Evolutionary conservation across 805 yeast species (phyloP).

Genomic region (Monosporozyma aerobia): DNA sequence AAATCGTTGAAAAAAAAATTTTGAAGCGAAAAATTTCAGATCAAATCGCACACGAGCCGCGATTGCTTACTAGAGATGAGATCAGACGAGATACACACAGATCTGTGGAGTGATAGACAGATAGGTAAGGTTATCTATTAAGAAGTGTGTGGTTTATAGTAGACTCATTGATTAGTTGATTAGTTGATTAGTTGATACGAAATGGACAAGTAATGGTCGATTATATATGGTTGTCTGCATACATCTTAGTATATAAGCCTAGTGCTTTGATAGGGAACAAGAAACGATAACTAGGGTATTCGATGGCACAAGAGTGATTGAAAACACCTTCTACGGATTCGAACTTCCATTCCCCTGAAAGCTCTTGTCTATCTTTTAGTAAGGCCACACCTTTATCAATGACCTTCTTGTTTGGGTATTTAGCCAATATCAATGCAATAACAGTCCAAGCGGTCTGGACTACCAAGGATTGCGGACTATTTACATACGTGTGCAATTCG

Average conservation of each 20-base stretch:
- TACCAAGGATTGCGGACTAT: slow-evolving; percentile 50
- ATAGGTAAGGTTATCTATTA: too few species aligned
- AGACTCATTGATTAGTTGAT: neutral
- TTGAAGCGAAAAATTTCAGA: neutral
- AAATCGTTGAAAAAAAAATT: neutral
- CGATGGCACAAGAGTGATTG: slow-evolving; percentile 89
- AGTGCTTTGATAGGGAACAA: slow-evolving; percentile 88
- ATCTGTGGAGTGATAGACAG: neutral
- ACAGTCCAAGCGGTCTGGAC: slow-evolving; percentile 93
- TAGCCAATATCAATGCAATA: slow-evolving; percentile 70
- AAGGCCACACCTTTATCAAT: slow-evolving; percentile 56
- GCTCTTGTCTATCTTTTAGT: slow-evolving; percentile 54
- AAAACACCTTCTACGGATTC: slow-evolving; percentile 93
- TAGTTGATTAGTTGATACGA: neutral
- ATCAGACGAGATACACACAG: neutral
- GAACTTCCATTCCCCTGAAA: slow-evolving; percentile 75
- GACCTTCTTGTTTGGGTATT: slow-evolving; percentile 61
- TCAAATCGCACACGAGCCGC: neutral
- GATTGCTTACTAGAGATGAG: neutral
- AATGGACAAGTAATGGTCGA: neutral
- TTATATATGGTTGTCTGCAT: slow-evolving; percentile 1
- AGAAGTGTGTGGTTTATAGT: neutral
- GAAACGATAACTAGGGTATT: slow-evolving; percentile 88
- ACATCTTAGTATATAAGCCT: slow-evolving; percentile 47
- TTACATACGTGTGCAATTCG: slow-evolving; percentile 70